These are phyloP conservation scores for Daldinia childiae DNA, from an alignment of 495 filamentous ascomycete species.

Conservation along the genomic window DNA sequence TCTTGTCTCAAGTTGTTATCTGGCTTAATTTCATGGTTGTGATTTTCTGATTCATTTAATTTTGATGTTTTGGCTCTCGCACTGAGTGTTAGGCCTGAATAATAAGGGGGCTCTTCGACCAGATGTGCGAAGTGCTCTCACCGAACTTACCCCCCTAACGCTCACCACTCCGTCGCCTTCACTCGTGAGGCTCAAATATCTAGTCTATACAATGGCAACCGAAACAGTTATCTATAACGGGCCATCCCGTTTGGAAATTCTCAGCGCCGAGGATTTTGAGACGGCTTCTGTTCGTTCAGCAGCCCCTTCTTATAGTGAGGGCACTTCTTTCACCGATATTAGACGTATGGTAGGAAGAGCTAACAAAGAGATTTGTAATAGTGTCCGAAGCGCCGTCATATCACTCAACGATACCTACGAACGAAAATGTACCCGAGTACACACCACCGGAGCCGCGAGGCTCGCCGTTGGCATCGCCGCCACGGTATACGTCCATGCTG, in stretches of 20 bases:
- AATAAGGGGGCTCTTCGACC: slow-evolving; percentile 29
- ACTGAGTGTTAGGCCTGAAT: slow-evolving; percentile 22
- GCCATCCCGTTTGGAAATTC: slow-evolving; percentile 42
- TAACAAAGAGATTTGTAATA: slow-evolving; percentile 33
- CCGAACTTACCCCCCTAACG: slow-evolving; percentile 33
- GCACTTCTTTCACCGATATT: not conserved
- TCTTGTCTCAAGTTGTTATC: slow-evolving; percentile 24
- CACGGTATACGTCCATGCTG: slow-evolving; percentile 34
- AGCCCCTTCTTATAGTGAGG: slow-evolving; percentile 63
- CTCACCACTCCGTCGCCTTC: slow-evolving; percentile 4
- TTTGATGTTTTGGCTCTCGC: slow-evolving; percentile 6
- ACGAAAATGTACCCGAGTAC: slow-evolving; percentile 56
- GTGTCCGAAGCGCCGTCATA: slow-evolving; percentile 61
- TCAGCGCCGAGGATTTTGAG: slow-evolving; percentile 59
- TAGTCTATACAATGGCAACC: slow-evolving; percentile 38
- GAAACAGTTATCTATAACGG: slow-evolving; percentile 45
- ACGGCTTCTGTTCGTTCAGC: slow-evolving; percentile 63
- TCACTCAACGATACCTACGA: slow-evolving; percentile 51
- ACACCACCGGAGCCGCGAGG: slow-evolving; percentile 46
- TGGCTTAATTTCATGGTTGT: slow-evolving; percentile 32
- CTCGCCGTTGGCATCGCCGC: slow-evolving; percentile 20
- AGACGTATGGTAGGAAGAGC: not conserved
- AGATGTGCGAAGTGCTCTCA: slow-evolving; percentile 33
- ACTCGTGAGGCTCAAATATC: slow-evolving; percentile 26
- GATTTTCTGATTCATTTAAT: slow-evolving; percentile 23